phyloP scores from a whole-genome alignment of 2,329 filamentous ascomycete genomes.

The Monilinia fructicola region DNA sequence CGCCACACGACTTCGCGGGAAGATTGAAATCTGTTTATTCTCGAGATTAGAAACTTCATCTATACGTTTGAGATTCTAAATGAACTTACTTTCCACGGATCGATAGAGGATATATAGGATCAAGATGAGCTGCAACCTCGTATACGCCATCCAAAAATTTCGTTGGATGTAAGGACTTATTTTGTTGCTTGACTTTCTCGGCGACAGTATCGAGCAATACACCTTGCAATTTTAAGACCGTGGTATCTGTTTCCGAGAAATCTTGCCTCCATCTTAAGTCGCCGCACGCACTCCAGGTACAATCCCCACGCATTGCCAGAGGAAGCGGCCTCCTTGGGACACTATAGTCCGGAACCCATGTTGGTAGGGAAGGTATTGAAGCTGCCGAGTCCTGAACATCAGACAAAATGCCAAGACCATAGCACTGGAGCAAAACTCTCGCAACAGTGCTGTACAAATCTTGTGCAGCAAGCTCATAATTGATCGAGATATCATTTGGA shows the following conservation, averaged over 20 bases:
- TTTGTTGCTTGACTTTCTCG: constrained; percentile 4
- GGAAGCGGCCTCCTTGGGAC: background rate
- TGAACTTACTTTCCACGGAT: constrained; percentile 11
- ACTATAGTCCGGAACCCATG: constrained; percentile 21
- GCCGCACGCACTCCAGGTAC: constrained; percentile 10
- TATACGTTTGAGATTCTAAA: background rate
- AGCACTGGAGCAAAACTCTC: constrained; percentile 3
- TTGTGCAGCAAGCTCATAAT: background rate
- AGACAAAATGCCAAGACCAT: constrained; percentile 12
- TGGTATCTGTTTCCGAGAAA: background rate
- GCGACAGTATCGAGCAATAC: constrained; percentile 2
- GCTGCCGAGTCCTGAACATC: constrained; percentile 15
- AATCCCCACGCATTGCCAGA: constrained; percentile 16
- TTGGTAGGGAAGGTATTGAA: constrained; percentile 13
- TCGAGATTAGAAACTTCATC: background rate
- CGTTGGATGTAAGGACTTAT: background rate
- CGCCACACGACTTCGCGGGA: constrained; percentile 18
- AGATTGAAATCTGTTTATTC: constrained; percentile 13
- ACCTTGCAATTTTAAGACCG: constrained; percentile 7
- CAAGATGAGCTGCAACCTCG: constrained; percentile 3
- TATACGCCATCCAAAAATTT: constrained; percentile 9
- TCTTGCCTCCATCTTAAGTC: background rate
- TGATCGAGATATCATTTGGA: background rate
- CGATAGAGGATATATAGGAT: constrained; percentile 13
- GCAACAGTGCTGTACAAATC: constrained; percentile 10